Percentiles rank a stretch among this genome's conserved stretches.
phyloP scores from a whole-genome alignment of 192 early-diverging fungal species.

The Tieghemiomyces parasiticus region DNA sequence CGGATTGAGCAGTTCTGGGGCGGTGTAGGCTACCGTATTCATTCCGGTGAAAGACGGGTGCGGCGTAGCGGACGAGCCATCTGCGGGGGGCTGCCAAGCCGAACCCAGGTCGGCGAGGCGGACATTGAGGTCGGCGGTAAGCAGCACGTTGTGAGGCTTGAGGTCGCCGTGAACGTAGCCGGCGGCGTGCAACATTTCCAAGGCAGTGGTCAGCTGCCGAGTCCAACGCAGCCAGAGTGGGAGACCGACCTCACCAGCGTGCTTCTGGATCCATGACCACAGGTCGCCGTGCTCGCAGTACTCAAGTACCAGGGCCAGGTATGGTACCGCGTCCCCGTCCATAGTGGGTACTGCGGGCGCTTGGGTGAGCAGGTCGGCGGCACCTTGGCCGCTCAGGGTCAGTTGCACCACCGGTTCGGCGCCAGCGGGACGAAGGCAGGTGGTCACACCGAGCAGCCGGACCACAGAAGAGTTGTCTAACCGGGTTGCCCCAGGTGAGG shows the following conservation, averaged over 20 bases:
- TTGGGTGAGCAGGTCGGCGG: not conserved
- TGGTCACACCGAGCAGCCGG: constrained; percentile 1
- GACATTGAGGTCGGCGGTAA: constrained; percentile 19
- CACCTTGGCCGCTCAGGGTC: too few relatives aligned
- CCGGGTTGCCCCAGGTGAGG: not conserved
- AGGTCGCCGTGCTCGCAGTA: constrained; percentile 34
- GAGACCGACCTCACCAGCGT: constrained; percentile 20
- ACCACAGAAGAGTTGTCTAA: not conserved
- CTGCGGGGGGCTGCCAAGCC: not conserved
- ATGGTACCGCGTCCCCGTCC: too few relatives aligned
- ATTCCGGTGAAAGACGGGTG: constrained; percentile 21
- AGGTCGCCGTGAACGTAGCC: constrained; percentile 42
- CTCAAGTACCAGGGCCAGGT: constrained; percentile 37
- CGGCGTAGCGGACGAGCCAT: constrained; percentile 6
- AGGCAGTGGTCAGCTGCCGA: constrained; percentile 32
- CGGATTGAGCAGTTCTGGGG: constrained; percentile 34
- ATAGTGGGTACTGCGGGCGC: not conserved
- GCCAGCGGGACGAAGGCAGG: too few relatives aligned
- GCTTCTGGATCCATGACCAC: constrained; percentile 37
- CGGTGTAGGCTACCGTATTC: constrained; percentile 38
- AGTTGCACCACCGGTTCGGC: too few relatives aligned
- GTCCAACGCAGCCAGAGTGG: constrained; percentile 34
- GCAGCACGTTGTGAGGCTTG: constrained; percentile 43
- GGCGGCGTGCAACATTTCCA: constrained; percentile 29
- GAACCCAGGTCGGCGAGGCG: constrained; percentile 34